A percentile compares a stretch with the other conserved stretches of the same genome.
Conservation (phyloP, 495 filamentous ascomycete genomes). For the Bacidia gigantensis region DNA sequence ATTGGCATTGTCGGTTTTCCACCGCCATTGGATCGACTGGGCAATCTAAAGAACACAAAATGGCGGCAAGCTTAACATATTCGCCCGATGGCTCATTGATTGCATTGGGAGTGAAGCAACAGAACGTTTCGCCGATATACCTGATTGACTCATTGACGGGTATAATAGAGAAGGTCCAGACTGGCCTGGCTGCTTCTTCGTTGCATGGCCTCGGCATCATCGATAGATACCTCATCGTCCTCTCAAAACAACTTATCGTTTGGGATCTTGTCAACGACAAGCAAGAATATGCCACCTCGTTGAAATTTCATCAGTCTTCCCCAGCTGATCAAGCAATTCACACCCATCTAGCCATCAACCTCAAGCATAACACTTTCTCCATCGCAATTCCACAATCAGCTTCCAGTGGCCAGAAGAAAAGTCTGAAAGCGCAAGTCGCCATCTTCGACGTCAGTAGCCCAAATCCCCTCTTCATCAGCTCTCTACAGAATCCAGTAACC, state of each 20-base stretch:
- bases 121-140: slow-evolving; percentile 18
- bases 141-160: slow-evolving; percentile 29
- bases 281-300: slow-evolving; percentile 34
- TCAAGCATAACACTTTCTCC: slow-evolving; percentile 41
- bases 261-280: slow-evolving; percentile 53
- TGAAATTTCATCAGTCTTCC: slow-evolving; percentile 24
- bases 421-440: slow-evolving; percentile 32
- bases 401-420: slow-evolving; percentile 16
- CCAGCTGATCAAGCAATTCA: slow-evolving; percentile 24
- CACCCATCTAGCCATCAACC: slow-evolving; percentile 48
- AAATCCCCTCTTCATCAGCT: slow-evolving; percentile 35
- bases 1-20: slow-evolving; percentile 54
- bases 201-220: slow-evolving; percentile 44
- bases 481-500: slow-evolving; percentile 35
- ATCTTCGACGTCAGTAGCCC: slow-evolving; percentile 39
- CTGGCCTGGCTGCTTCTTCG: slow-evolving; percentile 39
- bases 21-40: slow-evolving; percentile 39
- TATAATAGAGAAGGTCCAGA: slow-evolving; percentile 35
- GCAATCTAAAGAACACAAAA: slow-evolving; percentile 19
- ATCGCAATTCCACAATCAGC: slow-evolving; percentile 31
- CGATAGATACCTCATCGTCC: slow-evolving; percentile 44
- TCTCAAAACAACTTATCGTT: slow-evolving; percentile 48
- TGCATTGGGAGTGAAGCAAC: slow-evolving; percentile 41
- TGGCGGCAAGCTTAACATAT: slow-evolving; percentile 41
- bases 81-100: slow-evolving; percentile 81